Evolutionary conservation across 2,329 filamentous ascomycete species (phyloP).

Genomic region (Tolypocladium ophioglossoides): DNA sequence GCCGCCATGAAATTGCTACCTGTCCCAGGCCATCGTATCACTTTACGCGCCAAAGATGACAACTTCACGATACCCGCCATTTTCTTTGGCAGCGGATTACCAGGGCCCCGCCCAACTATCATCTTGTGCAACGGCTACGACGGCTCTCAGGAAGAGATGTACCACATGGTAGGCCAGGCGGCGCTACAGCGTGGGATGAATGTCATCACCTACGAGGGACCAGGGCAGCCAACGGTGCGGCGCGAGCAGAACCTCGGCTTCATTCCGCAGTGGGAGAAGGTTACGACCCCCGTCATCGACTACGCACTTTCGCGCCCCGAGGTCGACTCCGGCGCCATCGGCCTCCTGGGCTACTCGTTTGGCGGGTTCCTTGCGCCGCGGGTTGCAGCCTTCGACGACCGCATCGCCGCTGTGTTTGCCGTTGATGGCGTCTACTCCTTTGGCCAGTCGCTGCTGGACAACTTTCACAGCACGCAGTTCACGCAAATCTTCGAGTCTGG

Average conservation of each 20-base stretch:
- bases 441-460: conserved; percentile 2
- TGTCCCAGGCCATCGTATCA: conserved; percentile 24
- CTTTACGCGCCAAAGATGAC: conserved; percentile 16
- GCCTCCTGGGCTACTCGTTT: conserved; percentile 27
- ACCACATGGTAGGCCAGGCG: conserved; percentile 22
- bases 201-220: conserved; percentile 32
- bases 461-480: too few species aligned
- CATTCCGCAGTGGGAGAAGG: conserved; percentile 31
- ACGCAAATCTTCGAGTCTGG: too few species aligned
- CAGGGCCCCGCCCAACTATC: conserved; percentile 22
- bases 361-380: conserved; percentile 27
- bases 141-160: conserved; percentile 30
- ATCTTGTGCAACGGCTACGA: conserved; percentile 33
- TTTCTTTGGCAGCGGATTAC: conserved; percentile 16
- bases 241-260: conserved; percentile 30
- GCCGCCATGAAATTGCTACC: conserved; percentile 23
- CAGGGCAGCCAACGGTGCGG: conserved; percentile 28
- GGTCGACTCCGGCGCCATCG: conserved; percentile 21
- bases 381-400: conserved; percentile 31
- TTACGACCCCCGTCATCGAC: conserved; percentile 28
- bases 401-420: conserved; percentile 26
- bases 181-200: conserved; percentile 30
- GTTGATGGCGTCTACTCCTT: conserved; percentile 26
- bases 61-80: conserved; percentile 25
- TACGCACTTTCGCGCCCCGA: conserved; percentile 14